A percentile compares a stretch with the other conserved stretches of the same genome.
phyloP scores from a whole-genome alignment of 495 filamentous ascomycete genomes.

The Neurospora sp. region DNA sequence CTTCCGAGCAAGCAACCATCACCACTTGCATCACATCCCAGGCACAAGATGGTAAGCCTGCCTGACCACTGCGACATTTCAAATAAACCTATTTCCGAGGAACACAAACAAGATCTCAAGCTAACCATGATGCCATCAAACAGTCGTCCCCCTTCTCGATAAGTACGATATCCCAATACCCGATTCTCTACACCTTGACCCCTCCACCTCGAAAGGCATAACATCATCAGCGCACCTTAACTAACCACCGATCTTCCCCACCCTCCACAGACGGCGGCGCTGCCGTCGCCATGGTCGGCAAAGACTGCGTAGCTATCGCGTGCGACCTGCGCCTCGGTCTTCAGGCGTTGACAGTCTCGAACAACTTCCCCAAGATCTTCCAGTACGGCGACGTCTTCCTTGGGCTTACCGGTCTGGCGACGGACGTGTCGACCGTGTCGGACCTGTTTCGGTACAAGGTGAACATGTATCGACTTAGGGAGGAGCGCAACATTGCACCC shows the following conservation, averaged over 20 bases:
- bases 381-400: slow-evolving; percentile 92
- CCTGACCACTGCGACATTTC: neutral
- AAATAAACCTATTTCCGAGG: neutral
- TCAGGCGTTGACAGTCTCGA: slow-evolving; percentile 92
- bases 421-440: slow-evolving; percentile 86
- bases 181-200: neutral
- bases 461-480: slow-evolving; percentile 98
- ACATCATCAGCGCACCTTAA: neutral
- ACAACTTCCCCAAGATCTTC: slow-evolving; percentile 99
- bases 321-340: slow-evolving; percentile 97
- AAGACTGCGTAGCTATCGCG: slow-evolving; percentile 98
- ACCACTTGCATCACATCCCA: slow-evolving; percentile 1
- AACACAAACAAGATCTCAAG: neutral
- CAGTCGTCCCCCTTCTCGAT: slow-evolving; percentile 80
- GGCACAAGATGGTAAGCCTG: slow-evolving; percentile 16
- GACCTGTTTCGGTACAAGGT: slow-evolving; percentile 99
- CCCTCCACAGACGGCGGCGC: slow-evolving; percentile 71
- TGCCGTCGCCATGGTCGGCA: slow-evolving; percentile 97
- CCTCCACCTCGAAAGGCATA: neutral
- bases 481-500: slow-evolving; percentile 91
- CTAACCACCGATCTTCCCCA: slow-evolving; percentile 4
- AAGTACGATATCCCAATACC: slow-evolving; percentile 46
- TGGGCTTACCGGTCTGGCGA: slow-evolving; percentile 93
- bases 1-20: slow-evolving; percentile 1
- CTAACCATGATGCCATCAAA: slow-evolving; percentile 8